Conservation (phyloP, 257 asterid species). For the Coffea canephora region DNA sequence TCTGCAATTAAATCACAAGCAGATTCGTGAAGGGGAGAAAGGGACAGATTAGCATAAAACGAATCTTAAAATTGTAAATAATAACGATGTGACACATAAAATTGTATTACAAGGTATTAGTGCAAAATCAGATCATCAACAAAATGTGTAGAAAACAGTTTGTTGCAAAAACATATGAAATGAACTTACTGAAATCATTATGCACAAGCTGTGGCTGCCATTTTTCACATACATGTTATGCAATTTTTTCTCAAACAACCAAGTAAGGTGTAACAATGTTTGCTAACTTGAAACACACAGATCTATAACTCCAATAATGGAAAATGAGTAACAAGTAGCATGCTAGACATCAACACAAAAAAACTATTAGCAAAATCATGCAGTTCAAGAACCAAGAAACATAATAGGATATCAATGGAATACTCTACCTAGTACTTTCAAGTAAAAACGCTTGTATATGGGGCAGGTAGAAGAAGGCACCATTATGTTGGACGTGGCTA, state of each 20-base stretch:
- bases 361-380: not conserved
- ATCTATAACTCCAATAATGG: not conserved
- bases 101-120: not conserved
- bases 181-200: not conserved
- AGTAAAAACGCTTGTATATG: constrained; percentile 80
- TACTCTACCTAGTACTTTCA: constrained; percentile 68
- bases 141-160: not conserved
- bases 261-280: not conserved
- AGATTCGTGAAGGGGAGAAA: not conserved
- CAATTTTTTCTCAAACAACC: not conserved
- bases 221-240: not conserved
- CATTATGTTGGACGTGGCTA: too few species aligned
- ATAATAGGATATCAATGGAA: constrained; percentile 14
- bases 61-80: not conserved
- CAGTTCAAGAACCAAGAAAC: constrained; percentile 11
- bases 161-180: not conserved
- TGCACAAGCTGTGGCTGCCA: not conserved
- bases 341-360: not conserved
- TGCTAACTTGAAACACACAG: not conserved
- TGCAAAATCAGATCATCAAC: not conserved
- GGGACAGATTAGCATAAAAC: not conserved
- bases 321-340: not conserved
- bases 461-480: too few species aligned
- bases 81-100: not conserved
- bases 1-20: not conserved